These are phyloP conservation scores for Chlorella sorokiniana DNA, from an alignment of 139 green algal species.

Conservation along the genomic window DNA sequence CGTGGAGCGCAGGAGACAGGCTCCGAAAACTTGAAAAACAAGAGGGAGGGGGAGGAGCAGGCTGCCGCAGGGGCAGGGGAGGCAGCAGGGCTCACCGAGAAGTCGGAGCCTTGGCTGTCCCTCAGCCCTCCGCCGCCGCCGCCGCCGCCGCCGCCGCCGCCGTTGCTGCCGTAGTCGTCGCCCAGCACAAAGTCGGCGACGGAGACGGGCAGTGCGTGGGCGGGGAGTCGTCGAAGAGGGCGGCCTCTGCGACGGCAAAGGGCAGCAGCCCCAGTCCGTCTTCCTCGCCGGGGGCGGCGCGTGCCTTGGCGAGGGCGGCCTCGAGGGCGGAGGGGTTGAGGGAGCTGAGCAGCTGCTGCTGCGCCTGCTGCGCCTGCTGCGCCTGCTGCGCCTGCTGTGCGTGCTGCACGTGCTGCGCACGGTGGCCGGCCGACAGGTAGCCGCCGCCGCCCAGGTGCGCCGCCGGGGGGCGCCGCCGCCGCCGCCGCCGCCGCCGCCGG, in stretches of 20 bases:
- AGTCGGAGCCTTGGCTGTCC: conserved; percentile 25
- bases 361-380: no score
- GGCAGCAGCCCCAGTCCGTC: conserved; percentile 18
- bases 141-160: background rate
- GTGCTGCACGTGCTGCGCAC: no score
- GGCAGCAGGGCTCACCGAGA: conserved; percentile 3
- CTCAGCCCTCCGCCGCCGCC: background rate
- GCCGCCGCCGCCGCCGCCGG: no score
- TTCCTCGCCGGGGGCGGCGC: background rate
- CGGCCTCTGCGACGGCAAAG: conserved; percentile 24
- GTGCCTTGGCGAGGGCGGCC: background rate
- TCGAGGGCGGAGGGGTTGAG: conserved; percentile 13
- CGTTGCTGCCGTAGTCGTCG: background rate
- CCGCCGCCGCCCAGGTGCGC: no score
- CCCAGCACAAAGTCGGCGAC: conserved; percentile 21
- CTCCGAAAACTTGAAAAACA: no score
- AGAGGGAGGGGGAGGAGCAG: background rate
- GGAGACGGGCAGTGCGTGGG: conserved; percentile 4
- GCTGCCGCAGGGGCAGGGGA: background rate
- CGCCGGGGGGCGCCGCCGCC: background rate
- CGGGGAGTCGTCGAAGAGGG: conserved; percentile 30
- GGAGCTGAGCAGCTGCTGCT: background rate
- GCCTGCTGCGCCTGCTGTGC: background rate
- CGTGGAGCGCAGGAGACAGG: no score
- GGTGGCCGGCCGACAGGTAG: no score